Percentiles rank a stretch among this genome's conserved stretches.
Evolutionary conservation across 805 yeast species (phyloP).

Genomic region (Schizosaccharomyces osmophilus): DNA sequence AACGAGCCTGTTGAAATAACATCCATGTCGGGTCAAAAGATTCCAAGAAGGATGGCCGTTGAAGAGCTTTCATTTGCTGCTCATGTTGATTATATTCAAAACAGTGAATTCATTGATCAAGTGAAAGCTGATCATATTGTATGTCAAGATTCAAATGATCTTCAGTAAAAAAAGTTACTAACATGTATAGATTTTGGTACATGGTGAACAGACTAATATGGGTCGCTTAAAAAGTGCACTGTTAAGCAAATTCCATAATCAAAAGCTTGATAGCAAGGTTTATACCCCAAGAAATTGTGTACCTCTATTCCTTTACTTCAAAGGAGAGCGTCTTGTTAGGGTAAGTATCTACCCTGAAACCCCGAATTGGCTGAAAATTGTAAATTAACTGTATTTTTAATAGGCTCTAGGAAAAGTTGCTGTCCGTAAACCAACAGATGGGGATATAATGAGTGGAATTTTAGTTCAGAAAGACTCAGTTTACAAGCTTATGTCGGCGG

Average conservation of each 20-base stretch:
- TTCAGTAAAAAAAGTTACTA: not conserved
- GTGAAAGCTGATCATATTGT: slow-evolving; percentile 63
- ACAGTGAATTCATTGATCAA: slow-evolving; percentile 68
- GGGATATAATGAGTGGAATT: slow-evolving; percentile 45
- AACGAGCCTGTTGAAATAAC: slow-evolving; percentile 83
- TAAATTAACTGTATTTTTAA: not conserved
- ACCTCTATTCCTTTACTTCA: slow-evolving; percentile 47
- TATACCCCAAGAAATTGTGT: slow-evolving; percentile 85
- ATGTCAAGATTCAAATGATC: not conserved
- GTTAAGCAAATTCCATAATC: slow-evolving; percentile 58
- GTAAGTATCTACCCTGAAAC: not conserved
- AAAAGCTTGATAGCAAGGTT: slow-evolving; percentile 64
- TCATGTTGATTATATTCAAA: slow-evolving; percentile 89
- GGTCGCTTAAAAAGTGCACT: slow-evolving; percentile 87
- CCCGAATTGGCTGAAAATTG: not conserved
- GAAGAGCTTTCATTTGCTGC: slow-evolving; percentile 98
- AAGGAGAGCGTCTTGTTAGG: slow-evolving; percentile 59
- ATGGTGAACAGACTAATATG: slow-evolving; percentile 97
- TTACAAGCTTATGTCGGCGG: slow-evolving; percentile 54
- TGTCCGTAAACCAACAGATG: slow-evolving; percentile 22
- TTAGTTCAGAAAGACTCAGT: slow-evolving; percentile 80
- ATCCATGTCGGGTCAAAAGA: slow-evolving; percentile 31
- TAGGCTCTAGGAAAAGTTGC: slow-evolving; percentile 37
- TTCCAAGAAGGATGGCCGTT: slow-evolving; percentile 66
- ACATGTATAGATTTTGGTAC: slow-evolving; percentile 30